Conservation (phyloP, 208 protist species). For the Crithidia acanthocephali region DNA sequence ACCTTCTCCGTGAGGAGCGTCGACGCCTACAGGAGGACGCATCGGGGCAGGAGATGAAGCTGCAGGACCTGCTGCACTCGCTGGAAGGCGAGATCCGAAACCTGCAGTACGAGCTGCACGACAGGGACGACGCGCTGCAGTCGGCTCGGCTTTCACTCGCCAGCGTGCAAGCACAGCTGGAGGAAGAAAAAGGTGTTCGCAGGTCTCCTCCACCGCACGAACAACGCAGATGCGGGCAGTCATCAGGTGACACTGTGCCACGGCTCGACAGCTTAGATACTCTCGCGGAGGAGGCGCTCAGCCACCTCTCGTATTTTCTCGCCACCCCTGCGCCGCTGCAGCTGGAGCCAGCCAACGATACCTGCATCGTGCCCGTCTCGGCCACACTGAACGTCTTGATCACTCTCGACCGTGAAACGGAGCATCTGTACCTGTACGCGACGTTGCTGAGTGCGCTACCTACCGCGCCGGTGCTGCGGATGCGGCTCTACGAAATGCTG, state of each 20-base stretch:
- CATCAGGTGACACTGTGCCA: background rate
- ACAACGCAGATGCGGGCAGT: background rate
- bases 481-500: constrained; percentile 74
- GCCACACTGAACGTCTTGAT: constrained; percentile 57
- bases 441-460: constrained; percentile 77
- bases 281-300: constrained; percentile 31
- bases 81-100: constrained; percentile 44
- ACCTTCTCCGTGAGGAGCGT: constrained; percentile 62
- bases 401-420: constrained; percentile 71
- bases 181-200: background rate
- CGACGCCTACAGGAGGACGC: constrained; percentile 33
- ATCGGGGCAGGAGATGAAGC: constrained; percentile 33
- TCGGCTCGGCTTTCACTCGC: constrained; percentile 13
- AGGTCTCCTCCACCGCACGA: background rate
- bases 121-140: constrained; percentile 27
- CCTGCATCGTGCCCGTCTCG: constrained; percentile 59
- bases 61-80: constrained; percentile 35
- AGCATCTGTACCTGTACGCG: constrained; percentile 78
- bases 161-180: background rate
- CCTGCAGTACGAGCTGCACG: constrained; percentile 17
- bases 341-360: constrained; percentile 64
- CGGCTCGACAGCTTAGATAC: constrained; percentile 23
- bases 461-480: constrained; percentile 12
- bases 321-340: constrained; percentile 28
- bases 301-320: constrained; percentile 35